phyloP scores from a whole-genome alignment of 805 yeast genomes.

The Saturnispora hagleri region DNA sequence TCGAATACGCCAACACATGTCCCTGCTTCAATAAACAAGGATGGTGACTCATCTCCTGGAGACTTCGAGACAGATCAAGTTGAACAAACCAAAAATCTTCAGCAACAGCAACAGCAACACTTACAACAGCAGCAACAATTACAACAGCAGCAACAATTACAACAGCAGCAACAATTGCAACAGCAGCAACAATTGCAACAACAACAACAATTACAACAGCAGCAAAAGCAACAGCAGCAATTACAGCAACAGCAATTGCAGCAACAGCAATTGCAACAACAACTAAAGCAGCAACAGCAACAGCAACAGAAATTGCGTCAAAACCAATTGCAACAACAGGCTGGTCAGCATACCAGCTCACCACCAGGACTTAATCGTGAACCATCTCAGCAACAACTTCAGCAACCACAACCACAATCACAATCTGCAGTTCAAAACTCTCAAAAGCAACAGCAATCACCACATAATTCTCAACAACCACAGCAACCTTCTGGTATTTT shows the following conservation, averaged over 20 bases:
- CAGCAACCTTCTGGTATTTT: conserved; percentile 6
- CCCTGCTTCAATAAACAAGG: neutral
- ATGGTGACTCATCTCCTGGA: neutral
- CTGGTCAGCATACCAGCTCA: neutral
- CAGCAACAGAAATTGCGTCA: conserved; percentile 3
- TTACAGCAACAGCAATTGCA: neutral
- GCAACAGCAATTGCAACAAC: neutral
- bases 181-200: neutral
- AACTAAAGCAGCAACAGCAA: conserved; percentile 1
- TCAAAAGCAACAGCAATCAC: neutral
- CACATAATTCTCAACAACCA: neutral
- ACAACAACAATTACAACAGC: conserved; percentile 1
- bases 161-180: neutral
- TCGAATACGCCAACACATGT: neutral
- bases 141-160: conserved; percentile 6
- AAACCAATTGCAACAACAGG: neutral
- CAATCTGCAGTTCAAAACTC: conserved; percentile 5
- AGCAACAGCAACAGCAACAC: conserved; percentile 14
- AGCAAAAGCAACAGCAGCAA: conserved; percentile 6
- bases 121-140: neutral
- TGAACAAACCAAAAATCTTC: neutral
- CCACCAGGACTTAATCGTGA: conserved; percentile 5
- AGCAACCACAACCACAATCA: conserved; percentile 7
- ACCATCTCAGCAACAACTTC: conserved; percentile 8
- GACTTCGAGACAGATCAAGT: neutral